A percentile compares a stretch with the other conserved stretches of the same genome.
phyloP scores from a whole-genome alignment of 2,329 filamentous ascomycete species.

The Alternaria ethzedia region DNA sequence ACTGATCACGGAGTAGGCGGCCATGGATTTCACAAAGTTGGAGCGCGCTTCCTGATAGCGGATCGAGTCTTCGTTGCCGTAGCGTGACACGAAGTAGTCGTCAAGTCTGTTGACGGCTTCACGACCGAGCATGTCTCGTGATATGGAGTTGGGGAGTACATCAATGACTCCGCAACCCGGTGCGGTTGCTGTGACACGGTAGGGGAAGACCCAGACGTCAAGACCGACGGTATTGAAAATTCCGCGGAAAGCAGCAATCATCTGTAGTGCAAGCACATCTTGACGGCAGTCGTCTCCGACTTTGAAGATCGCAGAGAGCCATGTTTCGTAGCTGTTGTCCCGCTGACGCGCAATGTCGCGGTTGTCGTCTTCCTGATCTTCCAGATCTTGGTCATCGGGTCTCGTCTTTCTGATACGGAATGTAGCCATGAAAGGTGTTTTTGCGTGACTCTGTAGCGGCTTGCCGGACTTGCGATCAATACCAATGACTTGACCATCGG shows the following conservation, averaged over 20 bases:
- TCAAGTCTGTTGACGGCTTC: slow-evolving; percentile 98
- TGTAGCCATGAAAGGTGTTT: slow-evolving; percentile 98
- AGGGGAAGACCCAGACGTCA: slow-evolving; percentile 95
- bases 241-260: slow-evolving; percentile 96
- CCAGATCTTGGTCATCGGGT: slow-evolving; percentile 40
- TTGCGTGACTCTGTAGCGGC: slow-evolving; percentile 95
- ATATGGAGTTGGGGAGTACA: slow-evolving; percentile 96
- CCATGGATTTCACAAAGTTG: slow-evolving; percentile 99
- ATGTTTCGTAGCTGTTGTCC: slow-evolving; percentile 80
- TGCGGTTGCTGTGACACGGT: slow-evolving; percentile 95
- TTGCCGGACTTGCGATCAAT: slow-evolving; percentile 99
- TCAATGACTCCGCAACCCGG: slow-evolving; percentile 98
- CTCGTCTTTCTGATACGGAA: slow-evolving; percentile 92
- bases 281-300: slow-evolving; percentile 98
- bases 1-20: slow-evolving; percentile 95
- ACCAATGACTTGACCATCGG: slow-evolving; percentile 94
- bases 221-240: slow-evolving; percentile 96
- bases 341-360: slow-evolving; percentile 37
- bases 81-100: slow-evolving; percentile 97
- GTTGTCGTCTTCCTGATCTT: slow-evolving; percentile 43
- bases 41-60: slow-evolving; percentile 92
- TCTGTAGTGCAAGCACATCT: slow-evolving; percentile 93
- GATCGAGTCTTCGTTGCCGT: slow-evolving; percentile 93
- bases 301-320: slow-evolving; percentile 99
- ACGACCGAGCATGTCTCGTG: slow-evolving; percentile 96